Percentiles rank a stretch among this genome's conserved stretches.
These are phyloP conservation scores for Pyrus hybrid DNA, from an alignment of 331 rosid genomes.

Conservation along the genomic window DNA sequence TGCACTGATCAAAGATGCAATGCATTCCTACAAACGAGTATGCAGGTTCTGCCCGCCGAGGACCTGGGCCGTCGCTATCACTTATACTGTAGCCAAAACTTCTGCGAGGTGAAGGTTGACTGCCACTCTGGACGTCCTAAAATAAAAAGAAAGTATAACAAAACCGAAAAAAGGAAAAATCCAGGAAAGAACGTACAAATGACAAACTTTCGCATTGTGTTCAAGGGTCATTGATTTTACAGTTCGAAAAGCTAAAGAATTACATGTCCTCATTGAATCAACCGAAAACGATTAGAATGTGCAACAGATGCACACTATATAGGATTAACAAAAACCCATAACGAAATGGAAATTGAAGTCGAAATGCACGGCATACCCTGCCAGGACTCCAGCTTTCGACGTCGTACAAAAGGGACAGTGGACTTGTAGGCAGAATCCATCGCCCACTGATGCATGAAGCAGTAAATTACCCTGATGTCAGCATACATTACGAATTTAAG, in stretches of 20 bases:
- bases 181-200: not conserved
- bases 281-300: not conserved
- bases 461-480: conserved; percentile 91
- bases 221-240: not conserved
- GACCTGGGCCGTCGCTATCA: conserved; percentile 52
- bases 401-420: conserved; percentile 67
- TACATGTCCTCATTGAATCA: not conserved
- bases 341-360: not conserved
- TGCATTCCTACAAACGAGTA: conserved; percentile 98
- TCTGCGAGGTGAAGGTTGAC: conserved; percentile 56
- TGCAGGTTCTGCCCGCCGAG: conserved; percentile 56
- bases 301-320: not conserved
- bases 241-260: not conserved
- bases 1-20: conserved; percentile 93
- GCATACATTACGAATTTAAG: conserved; percentile 54
- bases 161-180: not conserved
- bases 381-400: conserved; percentile 78
- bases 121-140: conserved; percentile 61
- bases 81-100: conserved; percentile 72
- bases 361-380: conserved; percentile 35
- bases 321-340: not conserved
- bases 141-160: not conserved
- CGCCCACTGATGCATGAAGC: conserved; percentile 98
- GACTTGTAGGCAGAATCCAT: conserved; percentile 68
- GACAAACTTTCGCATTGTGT: not conserved